Evolutionary conservation across 345 rosid species (phyloP), one percentile per base, ranked within the genome.

Genomic region (Euclidium syriacum): DNA sequence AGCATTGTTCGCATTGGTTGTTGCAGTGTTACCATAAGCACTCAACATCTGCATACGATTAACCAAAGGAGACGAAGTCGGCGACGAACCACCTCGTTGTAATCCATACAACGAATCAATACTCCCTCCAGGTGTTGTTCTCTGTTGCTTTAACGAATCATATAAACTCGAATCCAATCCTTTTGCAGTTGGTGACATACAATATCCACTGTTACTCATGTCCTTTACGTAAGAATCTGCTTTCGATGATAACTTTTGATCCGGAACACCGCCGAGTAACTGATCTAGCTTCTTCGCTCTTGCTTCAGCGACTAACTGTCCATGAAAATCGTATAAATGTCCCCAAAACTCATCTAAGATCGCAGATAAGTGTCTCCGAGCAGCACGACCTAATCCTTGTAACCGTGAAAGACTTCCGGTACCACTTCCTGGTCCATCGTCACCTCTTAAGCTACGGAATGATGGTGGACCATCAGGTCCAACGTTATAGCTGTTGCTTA

Each of bases 291-390:
- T 87, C 72, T 73, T 85, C 39, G 65, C 58, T 73, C 75, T 87
- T 5, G 95, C 99, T 58, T 85, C 92, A 52, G 65, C 73, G 42
- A 83, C 87, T 33, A 75, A 59, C 56, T 76, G 84, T 42, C 99
- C 99, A 29, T 95, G 91, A 17, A 67, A 77, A 81, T 95, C 91
- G 66, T 71, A 95, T 44, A 95, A 61, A 47, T 86, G 98, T 24
- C 85, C 96, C 99, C 99, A 95, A 75, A 95, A 95, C 59, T 95
- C 99, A 48, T 80, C 91, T 38, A 95, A 92, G 57, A 61, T 78
- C 3, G 66, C 70, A 48, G 95, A 83, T 65, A 95, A 64, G 50
- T 95, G 94, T 25, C 91, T 83, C 72, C 98, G 78, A 3, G 99
- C 95, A 57, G 96, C 95, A 60, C 99, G 95, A 7, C 99, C 99